phyloP scores from a whole-genome alignment of 352 stramenopile genomes.

The Thraustotheca clavata region DNA sequence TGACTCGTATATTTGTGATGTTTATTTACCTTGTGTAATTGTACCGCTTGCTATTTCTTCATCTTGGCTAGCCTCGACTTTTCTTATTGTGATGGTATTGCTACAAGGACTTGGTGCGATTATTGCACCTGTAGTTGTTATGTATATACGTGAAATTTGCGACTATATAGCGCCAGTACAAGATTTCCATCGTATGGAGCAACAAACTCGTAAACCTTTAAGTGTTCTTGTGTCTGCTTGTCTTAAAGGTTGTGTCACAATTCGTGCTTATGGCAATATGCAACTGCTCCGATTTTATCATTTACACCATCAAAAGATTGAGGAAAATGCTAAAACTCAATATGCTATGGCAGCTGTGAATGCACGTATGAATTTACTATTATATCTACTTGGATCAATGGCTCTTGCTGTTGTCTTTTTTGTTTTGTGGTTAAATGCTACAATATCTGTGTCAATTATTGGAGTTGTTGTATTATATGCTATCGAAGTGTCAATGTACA shows the following conservation, averaged over 20 bases:
- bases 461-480: background rate
- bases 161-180: background rate
- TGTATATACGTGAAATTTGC: background rate
- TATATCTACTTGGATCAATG: background rate
- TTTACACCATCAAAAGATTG: constrained; percentile 15
- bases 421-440: background rate
- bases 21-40: background rate
- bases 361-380: background rate
- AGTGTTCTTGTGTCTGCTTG: background rate
- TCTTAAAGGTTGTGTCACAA: constrained; percentile 6
- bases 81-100: background rate
- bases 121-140: background rate
- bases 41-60: background rate
- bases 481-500: background rate
- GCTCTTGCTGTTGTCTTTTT: background rate
- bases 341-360: background rate
- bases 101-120: background rate
- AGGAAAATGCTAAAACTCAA: constrained; percentile 27
- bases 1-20: background rate
- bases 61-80: background rate
- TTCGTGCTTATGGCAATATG: constrained; percentile 6
- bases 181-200: background rate
- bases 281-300: constrained; percentile 8
- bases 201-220: background rate
- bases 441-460: background rate